A percentile compares a stretch with the other conserved stretches of the same genome.
Evolutionary conservation across 202 grass and related monocot genomes (phyloP).

Genomic region (Panicum virgatum): DNA sequence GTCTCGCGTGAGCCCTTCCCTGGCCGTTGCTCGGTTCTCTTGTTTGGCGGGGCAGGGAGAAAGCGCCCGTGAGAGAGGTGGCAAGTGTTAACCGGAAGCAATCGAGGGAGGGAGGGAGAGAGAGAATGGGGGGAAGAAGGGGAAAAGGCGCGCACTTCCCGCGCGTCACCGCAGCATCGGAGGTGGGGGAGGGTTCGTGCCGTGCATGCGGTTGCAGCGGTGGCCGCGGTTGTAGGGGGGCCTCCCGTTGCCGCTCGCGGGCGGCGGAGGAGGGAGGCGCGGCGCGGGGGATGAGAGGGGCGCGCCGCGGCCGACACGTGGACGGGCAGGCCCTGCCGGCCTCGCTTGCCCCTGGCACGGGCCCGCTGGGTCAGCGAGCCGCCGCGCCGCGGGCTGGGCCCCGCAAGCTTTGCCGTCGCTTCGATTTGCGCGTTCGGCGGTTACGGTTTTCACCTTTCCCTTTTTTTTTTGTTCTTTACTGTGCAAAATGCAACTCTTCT

Average conservation of each 20-base stretch:
- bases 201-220: too few relatives aligned
- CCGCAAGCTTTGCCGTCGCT: too few relatives aligned
- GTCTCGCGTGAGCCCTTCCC: background rate
- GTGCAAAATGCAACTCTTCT: too few relatives aligned
- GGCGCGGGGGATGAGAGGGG: slow-evolving; percentile 16
- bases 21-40: slow-evolving; percentile 35
- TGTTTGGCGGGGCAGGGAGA: slow-evolving; percentile 8
- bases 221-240: slow-evolving; percentile 11
- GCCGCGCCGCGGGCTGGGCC: background rate
- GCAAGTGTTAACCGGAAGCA: slow-evolving; percentile 1
- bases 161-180: too few relatives aligned
- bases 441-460: too few relatives aligned
- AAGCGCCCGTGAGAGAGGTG: slow-evolving; percentile 9
- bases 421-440: too few relatives aligned
- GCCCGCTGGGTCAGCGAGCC: background rate
- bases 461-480: too few relatives aligned
- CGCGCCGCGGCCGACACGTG: slow-evolving; percentile 2
- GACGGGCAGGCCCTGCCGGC: too few relatives aligned
- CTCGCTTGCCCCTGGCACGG: too few relatives aligned
- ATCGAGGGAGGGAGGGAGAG: slow-evolving; percentile 32
- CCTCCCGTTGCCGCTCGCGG: background rate
- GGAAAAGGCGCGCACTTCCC: slow-evolving; percentile 18
- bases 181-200: too few relatives aligned
- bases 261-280: background rate
- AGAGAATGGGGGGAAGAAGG: background rate